Base-by-base conservation (phyloP, 1,284 basidiomycete species). In the Trametes hirsuta region DNA sequence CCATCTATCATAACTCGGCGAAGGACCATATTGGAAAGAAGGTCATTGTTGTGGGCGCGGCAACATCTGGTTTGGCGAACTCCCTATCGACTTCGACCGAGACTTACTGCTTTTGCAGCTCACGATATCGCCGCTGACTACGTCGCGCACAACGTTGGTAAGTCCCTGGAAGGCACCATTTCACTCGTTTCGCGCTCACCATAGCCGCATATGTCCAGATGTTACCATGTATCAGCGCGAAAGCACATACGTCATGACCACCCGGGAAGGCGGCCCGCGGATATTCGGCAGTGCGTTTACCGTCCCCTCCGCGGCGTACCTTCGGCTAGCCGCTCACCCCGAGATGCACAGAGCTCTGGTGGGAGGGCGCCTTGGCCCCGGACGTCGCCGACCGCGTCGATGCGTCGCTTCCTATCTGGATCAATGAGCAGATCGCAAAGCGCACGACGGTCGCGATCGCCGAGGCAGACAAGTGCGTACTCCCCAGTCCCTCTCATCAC, bases 141-240 rank as follows among this genome's bases (percentile, higher is more conserved):
- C 55, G 75, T 71, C 18, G 73, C 79, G 24, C 74, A 81, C 56
- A 81, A 79, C 37, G 76, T 79, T 15, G 78, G 81, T 73, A 64
- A 47, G 75, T 66, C 3, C 51, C 21, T 14, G 14, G 12, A 11
- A 25, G 10, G n/a, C 53, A 18, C 45, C 35, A 25, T 9, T 3
- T 30, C 37, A 30, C 6, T 35, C 9, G 36, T 21, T 8, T 4
- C 14, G 12, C 34, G 12, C 11, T 34, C 10, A 22, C 11, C 10
- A n/a, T 6, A 14, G 4, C 18, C 34, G 6, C 18, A 15, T 12
- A 40, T 24, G 37, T 40, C 34, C 36, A 83, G 82, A 83, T 48
- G 79, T 85, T 4, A 87, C 85, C 3, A 83, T 89, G 75, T 81
- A 82, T 60, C 88, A 90, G 71, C 79, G 88, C 25, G 78, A 78